Percentiles rank a stretch among this genome's conserved stretches.
phyloP scores from a whole-genome alignment of 2,329 filamentous ascomycete genomes.

The Trichothecium sympodiale region DNA sequence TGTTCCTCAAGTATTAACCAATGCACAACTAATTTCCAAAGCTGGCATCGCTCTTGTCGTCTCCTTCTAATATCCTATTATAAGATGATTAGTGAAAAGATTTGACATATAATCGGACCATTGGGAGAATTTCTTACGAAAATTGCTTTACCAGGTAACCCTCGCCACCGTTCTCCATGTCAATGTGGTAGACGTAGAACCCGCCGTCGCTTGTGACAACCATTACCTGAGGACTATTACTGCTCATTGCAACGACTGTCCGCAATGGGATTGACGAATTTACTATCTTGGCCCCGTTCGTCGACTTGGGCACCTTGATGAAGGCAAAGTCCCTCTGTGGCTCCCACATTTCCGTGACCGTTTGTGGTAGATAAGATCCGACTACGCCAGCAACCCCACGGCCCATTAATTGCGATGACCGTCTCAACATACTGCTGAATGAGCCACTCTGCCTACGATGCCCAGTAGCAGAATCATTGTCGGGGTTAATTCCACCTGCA shows the following conservation, averaged over 20 bases:
- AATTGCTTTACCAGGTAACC: conserved; percentile 85
- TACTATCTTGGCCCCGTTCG: background rate
- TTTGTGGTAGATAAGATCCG: conserved; percentile 83
- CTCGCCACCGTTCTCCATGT: conserved; percentile 89
- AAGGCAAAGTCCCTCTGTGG: conserved; percentile 90
- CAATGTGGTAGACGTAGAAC: conserved; percentile 91
- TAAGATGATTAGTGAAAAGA: conserved; percentile 1
- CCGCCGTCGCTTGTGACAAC: conserved; percentile 92
- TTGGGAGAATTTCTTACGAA: conserved; percentile 51
- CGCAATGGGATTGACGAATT: conserved; percentile 40
- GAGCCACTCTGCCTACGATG: conserved; percentile 56
- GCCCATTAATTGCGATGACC: conserved; percentile 88
- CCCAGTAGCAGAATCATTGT: conserved; percentile 13
- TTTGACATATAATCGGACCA: background rate
- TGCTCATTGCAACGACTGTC: conserved; percentile 96
- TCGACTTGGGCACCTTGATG: conserved; percentile 73
- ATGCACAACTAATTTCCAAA: too few species aligned
- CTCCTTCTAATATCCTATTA: conserved; percentile 39
- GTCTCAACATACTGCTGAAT: conserved; percentile 81
- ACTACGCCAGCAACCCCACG: conserved; percentile 81
- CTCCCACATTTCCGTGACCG: conserved; percentile 97
- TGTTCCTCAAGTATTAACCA: too few species aligned
- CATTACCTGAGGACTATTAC: conserved; percentile 91
- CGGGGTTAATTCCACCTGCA: background rate
- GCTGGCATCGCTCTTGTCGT: conserved; percentile 39